Evolutionary conservation across 768 basidiomycete genomes (phyloP).

Genomic region (Suillus paluster): DNA sequence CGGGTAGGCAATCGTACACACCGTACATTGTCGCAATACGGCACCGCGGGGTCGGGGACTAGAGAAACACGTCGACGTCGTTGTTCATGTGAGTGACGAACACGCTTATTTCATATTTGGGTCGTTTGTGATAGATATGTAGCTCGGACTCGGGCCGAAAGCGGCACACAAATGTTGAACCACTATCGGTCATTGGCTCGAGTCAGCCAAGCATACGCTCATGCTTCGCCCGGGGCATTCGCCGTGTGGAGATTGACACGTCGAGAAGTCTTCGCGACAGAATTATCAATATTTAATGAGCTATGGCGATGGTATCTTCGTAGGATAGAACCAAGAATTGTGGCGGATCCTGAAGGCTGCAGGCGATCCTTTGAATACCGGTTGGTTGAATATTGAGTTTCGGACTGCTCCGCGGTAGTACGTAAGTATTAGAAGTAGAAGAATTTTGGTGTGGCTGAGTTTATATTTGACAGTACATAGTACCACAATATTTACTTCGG

Average conservation of each 20-base stretch:
- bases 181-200: neutral
- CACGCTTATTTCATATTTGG: neutral
- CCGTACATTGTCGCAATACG: neutral
- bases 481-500: neutral
- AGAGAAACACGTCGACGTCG: neutral
- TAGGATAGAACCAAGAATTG: neutral
- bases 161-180: neutral
- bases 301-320: neutral
- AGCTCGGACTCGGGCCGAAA: neutral
- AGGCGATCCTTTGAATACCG: neutral
- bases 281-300: neutral
- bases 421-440: neutral
- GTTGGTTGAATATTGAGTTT: neutral
- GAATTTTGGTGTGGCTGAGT: neutral
- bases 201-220: neutral
- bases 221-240: neutral
- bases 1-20: neutral
- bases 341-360: neutral
- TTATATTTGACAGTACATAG: neutral
- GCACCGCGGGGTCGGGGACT: conserved; percentile 4
- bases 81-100: neutral
- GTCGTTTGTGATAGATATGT: neutral
- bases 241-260: neutral
- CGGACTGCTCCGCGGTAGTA: neutral
- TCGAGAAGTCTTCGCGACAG: neutral